Evolutionary conservation across 768 basidiomycete genomes (phyloP).

Genomic region (Lactarius trivialis): DNA sequence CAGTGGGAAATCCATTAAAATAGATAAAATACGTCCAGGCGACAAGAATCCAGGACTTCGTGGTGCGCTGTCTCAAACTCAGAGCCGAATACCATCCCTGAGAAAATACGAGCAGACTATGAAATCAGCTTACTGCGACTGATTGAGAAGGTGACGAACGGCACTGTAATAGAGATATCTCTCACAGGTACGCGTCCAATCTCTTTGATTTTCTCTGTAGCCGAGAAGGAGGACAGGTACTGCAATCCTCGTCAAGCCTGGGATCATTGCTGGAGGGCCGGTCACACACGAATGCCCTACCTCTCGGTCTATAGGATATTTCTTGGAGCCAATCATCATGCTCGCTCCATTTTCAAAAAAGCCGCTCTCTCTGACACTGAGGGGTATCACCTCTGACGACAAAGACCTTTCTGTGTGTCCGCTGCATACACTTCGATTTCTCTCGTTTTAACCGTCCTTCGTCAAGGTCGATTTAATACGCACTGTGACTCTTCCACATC

Average conservation of each 20-base stretch:
- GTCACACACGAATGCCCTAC: slow-evolving; percentile 83
- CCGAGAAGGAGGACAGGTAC: slow-evolving; percentile 52
- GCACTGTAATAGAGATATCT: slow-evolving; percentile 91
- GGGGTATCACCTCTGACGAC: slow-evolving; percentile 90
- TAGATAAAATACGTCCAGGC: slow-evolving; percentile 82
- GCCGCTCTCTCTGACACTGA: slow-evolving; percentile 71
- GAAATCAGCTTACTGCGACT: slow-evolving; percentile 87
- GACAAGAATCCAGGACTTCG: slow-evolving; percentile 94
- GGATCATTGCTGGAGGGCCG: slow-evolving; percentile 78
- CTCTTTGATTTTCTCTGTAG: background rate
- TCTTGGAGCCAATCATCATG: slow-evolving; percentile 83
- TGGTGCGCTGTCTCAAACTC: slow-evolving; percentile 41
- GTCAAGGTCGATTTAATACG: slow-evolving; percentile 77
- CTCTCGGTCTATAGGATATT: slow-evolving; percentile 89
- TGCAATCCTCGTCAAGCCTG: slow-evolving; percentile 85
- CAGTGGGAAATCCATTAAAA: slow-evolving; percentile 76
- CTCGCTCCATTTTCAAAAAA: slow-evolving; percentile 91
- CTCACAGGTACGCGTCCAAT: slow-evolving; percentile 62
- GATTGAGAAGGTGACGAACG: slow-evolving; percentile 89
- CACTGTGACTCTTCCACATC: slow-evolving; percentile 84
- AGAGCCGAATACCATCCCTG: background rate
- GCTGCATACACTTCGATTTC: background rate
- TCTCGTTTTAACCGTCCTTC: background rate
- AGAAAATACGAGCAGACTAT: slow-evolving; percentile 54
- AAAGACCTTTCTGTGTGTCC: slow-evolving; percentile 77